These are phyloP conservation scores for Kentomonas sorsogonicus DNA, from an alignment of 208 protist genomes.

Conservation along the genomic window DNA sequence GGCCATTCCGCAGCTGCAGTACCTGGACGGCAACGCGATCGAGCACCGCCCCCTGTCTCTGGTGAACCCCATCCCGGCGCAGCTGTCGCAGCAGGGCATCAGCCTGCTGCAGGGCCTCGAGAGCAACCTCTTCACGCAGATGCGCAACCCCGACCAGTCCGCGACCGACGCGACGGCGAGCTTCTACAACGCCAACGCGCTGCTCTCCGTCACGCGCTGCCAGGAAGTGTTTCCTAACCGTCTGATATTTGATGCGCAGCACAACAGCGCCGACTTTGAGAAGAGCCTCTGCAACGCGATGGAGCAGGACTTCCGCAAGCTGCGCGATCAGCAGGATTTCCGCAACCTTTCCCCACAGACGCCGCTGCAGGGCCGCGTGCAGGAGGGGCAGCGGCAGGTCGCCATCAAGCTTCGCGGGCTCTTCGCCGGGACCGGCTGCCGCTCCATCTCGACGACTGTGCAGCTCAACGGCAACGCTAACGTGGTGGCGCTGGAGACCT, in stretches of 20 bases:
- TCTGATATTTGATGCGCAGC: neutral
- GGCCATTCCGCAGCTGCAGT: conserved; percentile 41
- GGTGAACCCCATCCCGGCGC: conserved; percentile 45
- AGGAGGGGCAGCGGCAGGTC: neutral
- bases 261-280: conserved; percentile 1
- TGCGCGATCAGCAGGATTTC: neutral
- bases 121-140: conserved; percentile 27
- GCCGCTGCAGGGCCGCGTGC: too few species aligned
- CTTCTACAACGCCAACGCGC: conserved; percentile 4
- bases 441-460: conserved; percentile 32
- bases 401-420: conserved; percentile 37
- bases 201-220: neutral
- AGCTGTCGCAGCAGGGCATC: conserved; percentile 17
- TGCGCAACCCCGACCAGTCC: conserved; percentile 24
- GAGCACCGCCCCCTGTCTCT: conserved; percentile 46
- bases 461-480: conserved; percentile 66
- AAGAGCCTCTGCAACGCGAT: neutral
- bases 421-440: conserved; percentile 38
- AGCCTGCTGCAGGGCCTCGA: conserved; percentile 37
- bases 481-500: conserved; percentile 41
- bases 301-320: neutral
- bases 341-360: too few species aligned
- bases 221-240: neutral
- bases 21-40: conserved; percentile 56
- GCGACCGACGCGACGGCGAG: conserved; percentile 21